phyloP scores from a whole-genome alignment of 1,139 yeast species.

The Nakaseomyces bracarensis region DNA sequence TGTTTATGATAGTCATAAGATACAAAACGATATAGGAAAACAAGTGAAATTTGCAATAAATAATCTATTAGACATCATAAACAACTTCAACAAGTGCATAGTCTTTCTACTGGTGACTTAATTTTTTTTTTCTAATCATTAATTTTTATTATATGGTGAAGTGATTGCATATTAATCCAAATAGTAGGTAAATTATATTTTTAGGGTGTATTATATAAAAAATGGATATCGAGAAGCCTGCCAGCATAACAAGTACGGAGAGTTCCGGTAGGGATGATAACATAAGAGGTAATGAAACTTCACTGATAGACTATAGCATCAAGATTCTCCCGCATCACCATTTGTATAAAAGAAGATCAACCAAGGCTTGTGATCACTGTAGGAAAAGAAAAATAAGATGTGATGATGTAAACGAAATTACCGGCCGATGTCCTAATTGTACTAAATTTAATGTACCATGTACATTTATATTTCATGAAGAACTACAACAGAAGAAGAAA shows the following conservation, averaged over 20 bases:
- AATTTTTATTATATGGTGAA: too few species aligned
- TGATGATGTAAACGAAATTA: slow-evolving; percentile 21
- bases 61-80: too few species aligned
- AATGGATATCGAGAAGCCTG: neutral
- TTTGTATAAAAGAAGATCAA: slow-evolving; percentile 21
- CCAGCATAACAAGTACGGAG: neutral
- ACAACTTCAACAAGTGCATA: too few species aligned
- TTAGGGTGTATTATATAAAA: neutral
- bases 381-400: slow-evolving; percentile 33
- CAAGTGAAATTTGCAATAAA: too few species aligned
- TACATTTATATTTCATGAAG: slow-evolving; percentile 14
- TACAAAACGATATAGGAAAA: too few species aligned
- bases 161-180: too few species aligned
- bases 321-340: neutral
- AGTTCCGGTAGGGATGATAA: neutral
- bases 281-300: neutral
- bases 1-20: too few species aligned
- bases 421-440: slow-evolving; percentile 26
- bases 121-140: too few species aligned
- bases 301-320: neutral
- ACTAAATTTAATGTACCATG: slow-evolving; percentile 22
- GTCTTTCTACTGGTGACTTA: too few species aligned
- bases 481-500: slow-evolving; percentile 1
- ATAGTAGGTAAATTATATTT: too few species aligned
- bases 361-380: slow-evolving; percentile 34